These are phyloP conservation scores for Colletotrichum endophyticum DNA, from an alignment of 2,329 filamentous ascomycete genomes.

Conservation along the genomic window DNA sequence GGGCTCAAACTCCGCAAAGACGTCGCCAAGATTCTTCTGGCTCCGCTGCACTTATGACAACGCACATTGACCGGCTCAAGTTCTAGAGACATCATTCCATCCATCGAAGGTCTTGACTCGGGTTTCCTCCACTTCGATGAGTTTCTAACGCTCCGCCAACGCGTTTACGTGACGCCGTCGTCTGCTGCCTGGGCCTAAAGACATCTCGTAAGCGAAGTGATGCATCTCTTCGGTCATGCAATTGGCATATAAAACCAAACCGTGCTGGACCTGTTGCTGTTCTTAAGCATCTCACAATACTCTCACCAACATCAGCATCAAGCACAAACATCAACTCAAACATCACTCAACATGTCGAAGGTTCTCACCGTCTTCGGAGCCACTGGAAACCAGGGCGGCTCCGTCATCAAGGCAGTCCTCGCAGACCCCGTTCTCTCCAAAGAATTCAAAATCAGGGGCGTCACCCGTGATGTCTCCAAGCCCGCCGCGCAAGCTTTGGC, in stretches of 20 bases:
- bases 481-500: constrained; percentile 41
- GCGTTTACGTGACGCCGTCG: not conserved
- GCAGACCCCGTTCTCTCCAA: constrained; percentile 48
- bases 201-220: not conserved
- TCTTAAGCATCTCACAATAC: not conserved
- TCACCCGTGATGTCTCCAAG: constrained; percentile 51
- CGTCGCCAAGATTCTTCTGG: fast-evolving
- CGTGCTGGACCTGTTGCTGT: not conserved
- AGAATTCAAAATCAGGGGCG: constrained; percentile 48
- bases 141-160: not conserved
- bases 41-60: not conserved
- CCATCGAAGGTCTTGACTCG: not conserved
- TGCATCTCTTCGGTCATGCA: not conserved
- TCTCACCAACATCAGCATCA: not conserved
- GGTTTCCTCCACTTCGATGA: not conserved
- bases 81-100: not conserved
- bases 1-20: not conserved
- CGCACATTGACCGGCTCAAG: not conserved
- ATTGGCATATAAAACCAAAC: not conserved
- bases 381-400: constrained; percentile 54
- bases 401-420: constrained; percentile 49
- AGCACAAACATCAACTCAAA: not conserved
- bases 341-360: constrained; percentile 25
- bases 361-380: constrained; percentile 49
- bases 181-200: not conserved